Evolutionary conservation across 352 stramenopile species (phyloP), one percentile per base, ranked within the genome.

Genomic region (Globisporangium spiculum): DNA sequence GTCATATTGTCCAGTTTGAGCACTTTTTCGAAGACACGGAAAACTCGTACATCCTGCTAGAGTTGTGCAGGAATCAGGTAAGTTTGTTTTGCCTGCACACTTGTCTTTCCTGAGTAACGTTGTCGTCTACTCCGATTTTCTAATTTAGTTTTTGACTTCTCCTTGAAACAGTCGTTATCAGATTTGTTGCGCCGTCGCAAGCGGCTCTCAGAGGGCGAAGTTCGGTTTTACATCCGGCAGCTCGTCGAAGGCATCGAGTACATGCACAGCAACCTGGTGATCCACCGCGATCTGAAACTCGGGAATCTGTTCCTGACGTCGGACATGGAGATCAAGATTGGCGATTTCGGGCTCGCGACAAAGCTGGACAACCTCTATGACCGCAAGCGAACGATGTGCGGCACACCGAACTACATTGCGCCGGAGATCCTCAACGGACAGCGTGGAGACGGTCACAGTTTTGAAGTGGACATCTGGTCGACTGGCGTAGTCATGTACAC

Each of bases 391-490:
- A 99, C 97, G 8, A 98, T 99, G 72, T 99, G 93, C 66, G 93
- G 93, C 9, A 98, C 93, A 12, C 92, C 92, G 18, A 98, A 98
- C 73, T 98, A 98, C 74, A 98, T 98, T 55, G 93, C 93, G 0
- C 93, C 93, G 0, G 93, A 98, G 71, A 96, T 98, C 60, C 81
- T 98, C 26, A 97, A 90, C 60, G 91, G 94, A 22, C 97, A 95
- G 52, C 80, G 85, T 14, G 82, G 84, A 14, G 83, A 90, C 27
- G 96, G 96, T 63, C 97, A 99, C 80, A 99, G 94, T 67, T 99
- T 99, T 73, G 94, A 99, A 73, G 97, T 99, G 4, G 97, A 99
- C 74, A 92, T 99, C 46, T 99, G 97, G 97, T 98, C 94, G 3
- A 98, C 93, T 65, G 97, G 97, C 41, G 97, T 99, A 7, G 97